These are phyloP conservation scores for Sisymbrium altissimum DNA, from an alignment of 345 rosid genomes.

Conservation along the genomic window DNA sequence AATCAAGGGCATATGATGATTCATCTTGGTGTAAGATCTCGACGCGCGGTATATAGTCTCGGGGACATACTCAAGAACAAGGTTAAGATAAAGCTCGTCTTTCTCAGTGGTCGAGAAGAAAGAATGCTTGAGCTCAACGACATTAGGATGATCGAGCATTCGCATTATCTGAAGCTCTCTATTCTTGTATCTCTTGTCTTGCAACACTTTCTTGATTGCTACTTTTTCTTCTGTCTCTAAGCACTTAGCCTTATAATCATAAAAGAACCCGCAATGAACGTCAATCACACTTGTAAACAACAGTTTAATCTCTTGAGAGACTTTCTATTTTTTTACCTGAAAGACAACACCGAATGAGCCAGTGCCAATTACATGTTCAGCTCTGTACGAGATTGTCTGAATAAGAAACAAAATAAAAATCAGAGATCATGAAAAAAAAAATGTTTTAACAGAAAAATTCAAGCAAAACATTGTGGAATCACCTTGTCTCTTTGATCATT, in stretches of 20 bases:
- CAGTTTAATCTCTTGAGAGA: neutral
- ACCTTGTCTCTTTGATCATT: slow-evolving; percentile 86
- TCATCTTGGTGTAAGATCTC: slow-evolving; percentile 72
- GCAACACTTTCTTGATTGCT: slow-evolving; percentile 97
- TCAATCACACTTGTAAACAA: neutral
- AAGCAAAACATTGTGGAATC: neutral
- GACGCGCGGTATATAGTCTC: slow-evolving; percentile 85
- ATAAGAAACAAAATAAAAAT: neutral
- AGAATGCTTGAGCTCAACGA: slow-evolving; percentile 78
- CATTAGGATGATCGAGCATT: slow-evolving; percentile 90
- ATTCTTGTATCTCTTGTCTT: slow-evolving; percentile 96
- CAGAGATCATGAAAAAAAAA: neutral
- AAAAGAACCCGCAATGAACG: neutral
- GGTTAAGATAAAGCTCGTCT: slow-evolving; percentile 93
- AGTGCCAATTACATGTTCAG: slow-evolving; percentile 95
- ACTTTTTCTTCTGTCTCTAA: slow-evolving; percentile 92
- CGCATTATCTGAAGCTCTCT: slow-evolving; percentile 92
- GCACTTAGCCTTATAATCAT: slow-evolving; percentile 72
- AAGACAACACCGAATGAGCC: slow-evolving; percentile 95
- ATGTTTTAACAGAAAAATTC: neutral
- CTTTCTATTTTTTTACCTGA: slow-evolving; percentile 49
- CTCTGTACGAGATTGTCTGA: slow-evolving; percentile 81
- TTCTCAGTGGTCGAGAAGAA: slow-evolving; percentile 94
- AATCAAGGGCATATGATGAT: slow-evolving; percentile 86
- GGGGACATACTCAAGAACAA: slow-evolving; percentile 93